These are phyloP conservation scores for Pichia heedii DNA, from an alignment of 805 yeast genomes.

Conservation along the genomic window DNA sequence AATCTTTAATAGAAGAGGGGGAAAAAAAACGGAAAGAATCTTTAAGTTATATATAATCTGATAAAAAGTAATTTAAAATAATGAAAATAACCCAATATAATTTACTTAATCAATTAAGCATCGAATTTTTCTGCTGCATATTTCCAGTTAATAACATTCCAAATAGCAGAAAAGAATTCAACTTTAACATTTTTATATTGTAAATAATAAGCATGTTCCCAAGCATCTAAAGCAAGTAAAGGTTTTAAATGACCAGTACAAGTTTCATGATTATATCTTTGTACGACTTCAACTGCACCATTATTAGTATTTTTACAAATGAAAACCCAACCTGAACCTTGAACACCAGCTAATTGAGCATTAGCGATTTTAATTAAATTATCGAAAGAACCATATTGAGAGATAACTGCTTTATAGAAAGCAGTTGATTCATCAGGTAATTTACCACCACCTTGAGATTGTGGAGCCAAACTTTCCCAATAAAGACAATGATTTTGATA, in stretches of 20 bases:
- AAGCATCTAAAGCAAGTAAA: conserved; percentile 83
- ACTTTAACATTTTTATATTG: conserved; percentile 88
- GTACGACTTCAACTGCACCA: conserved; percentile 69
- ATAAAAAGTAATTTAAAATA: background rate
- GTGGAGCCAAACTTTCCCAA: conserved; percentile 84
- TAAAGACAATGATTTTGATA: conserved; percentile 76
- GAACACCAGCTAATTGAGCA: conserved; percentile 71
- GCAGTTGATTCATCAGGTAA: conserved; percentile 46
- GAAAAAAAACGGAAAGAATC: too few species aligned
- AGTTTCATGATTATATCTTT: conserved; percentile 82
- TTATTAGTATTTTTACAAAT: conserved; percentile 71
- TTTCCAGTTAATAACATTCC: conserved; percentile 92
- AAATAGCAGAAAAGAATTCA: conserved; percentile 87
- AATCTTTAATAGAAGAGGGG: too few species aligned
- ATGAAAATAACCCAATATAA: background rate
- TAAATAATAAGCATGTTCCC: conserved; percentile 95
- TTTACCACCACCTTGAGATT: conserved; percentile 67
- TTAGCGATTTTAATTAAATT: conserved; percentile 56
- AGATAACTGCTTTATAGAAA: conserved; percentile 47
- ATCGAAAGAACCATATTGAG: conserved; percentile 68
- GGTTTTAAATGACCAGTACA: conserved; percentile 64
- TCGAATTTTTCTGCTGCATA: conserved; percentile 73
- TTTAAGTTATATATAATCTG: background rate
- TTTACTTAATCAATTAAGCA: conserved; percentile 14
- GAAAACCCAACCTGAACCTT: conserved; percentile 96